Evolutionary conservation across 371 early-diverging fungal genomes (phyloP), one percentile per base, ranked within the genome.

Genomic region (Apophysomyces trapeziformis): DNA sequence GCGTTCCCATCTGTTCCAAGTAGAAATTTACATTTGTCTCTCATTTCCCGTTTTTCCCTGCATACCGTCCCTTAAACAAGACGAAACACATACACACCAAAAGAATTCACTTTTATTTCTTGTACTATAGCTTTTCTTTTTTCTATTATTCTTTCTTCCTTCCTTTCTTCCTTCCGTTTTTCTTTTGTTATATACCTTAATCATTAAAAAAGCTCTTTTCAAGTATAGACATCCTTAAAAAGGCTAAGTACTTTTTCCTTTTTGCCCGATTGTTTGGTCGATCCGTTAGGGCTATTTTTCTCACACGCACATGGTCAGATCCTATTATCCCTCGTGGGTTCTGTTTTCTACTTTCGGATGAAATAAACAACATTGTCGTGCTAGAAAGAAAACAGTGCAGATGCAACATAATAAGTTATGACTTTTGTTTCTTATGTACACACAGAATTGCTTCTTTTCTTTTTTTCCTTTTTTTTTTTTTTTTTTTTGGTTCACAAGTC

Each of bases 1-100:
- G 66, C 45, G 47, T 62, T 16, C 68, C 66, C 18, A 59, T 58
- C 35, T 37, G 21, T 43, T 35, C 60, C 56, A 36, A 60, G 60
- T 58, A 60, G 65, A 64, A 64, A 35, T 21, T 57, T 38, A 26
- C 36, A 58, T 2, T 26, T 0, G 32, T 3, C 32, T 57, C 44
- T 38, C 11, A 45, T 61, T 58, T 35, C 13, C 13, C 36, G 14
- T 9, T 44, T 60, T 35, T 56, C 39, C 35, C 44, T 47, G 41
- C 41, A 41, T 41, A 41, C 41, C 2, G 1, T 26, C 32, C 8
- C 41, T 41, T 41, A 41, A 41, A 18, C 54, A 21, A 7, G 32
- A 26, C 32, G 32, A 26, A 26, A 5, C 11, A 50, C 54, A 50
- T 26, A 50, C 21, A 50, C 54, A 50, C 54, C 16, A 50, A 50